Evolutionary conservation across 1,139 yeast species (phyloP).

Genomic region (Martiniozyma asiatica): DNA sequence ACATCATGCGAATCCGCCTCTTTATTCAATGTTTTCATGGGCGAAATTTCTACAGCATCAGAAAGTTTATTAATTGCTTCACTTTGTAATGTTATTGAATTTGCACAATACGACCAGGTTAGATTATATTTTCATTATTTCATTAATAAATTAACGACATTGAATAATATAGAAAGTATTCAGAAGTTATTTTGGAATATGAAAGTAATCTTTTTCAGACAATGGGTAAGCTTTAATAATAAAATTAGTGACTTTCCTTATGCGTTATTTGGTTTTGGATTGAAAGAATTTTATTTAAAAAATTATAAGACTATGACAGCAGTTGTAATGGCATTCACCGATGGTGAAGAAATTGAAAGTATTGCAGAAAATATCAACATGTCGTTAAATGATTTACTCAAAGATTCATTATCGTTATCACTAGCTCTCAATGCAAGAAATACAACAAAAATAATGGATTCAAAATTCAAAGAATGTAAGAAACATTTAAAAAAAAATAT

Average conservation of each 20-base stretch:
- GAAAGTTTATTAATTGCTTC: conserved; percentile 24
- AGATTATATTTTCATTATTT: conserved; percentile 23
- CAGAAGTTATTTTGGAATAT: conserved; percentile 23
- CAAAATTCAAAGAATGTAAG: conserved; percentile 8
- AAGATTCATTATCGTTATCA: conserved; percentile 13
- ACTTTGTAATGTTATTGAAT: conserved; percentile 32
- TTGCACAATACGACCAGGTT: conserved; percentile 26
- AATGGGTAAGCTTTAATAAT: conserved; percentile 30
- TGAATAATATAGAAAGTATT: conserved; percentile 13
- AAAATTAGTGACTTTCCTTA: conserved; percentile 29
- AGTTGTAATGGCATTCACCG: conserved; percentile 23
- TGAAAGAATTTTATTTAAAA: conserved; percentile 22
- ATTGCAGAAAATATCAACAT: conserved; percentile 8
- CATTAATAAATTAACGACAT: conserved; percentile 19
- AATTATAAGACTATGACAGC: conserved; percentile 29
- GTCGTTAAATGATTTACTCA: conserved; percentile 9
- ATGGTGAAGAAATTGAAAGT: conserved; percentile 6
- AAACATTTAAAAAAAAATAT: conserved; percentile 10
- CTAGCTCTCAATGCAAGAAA: conserved; percentile 1
- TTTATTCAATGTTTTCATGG: conserved; percentile 28
- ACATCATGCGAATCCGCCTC: conserved; percentile 30
- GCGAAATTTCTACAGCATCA: conserved; percentile 23
- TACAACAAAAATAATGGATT: conserved; percentile 6
- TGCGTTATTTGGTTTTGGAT: conserved; percentile 25
- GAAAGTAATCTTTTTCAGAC: conserved; percentile 21